A percentile compares a stretch with the other conserved stretches of the same genome.
Evolutionary conservation across 208 protist species (phyloP).

Genomic region (Strigomonas galati): DNA sequence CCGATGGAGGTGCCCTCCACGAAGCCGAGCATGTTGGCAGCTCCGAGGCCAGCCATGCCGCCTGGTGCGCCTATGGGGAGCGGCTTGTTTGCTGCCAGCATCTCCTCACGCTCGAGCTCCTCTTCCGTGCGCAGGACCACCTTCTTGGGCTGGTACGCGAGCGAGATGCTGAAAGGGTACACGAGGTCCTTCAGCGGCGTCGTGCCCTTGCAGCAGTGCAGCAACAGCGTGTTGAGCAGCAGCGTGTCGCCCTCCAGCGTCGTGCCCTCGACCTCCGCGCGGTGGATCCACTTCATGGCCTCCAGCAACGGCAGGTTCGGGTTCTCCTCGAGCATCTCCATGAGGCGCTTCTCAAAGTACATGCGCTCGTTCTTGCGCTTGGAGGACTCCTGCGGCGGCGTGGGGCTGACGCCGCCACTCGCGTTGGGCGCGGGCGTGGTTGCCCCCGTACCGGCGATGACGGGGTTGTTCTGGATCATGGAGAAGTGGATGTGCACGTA

Average conservation of each 20-base stretch:
- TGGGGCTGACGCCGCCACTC: background rate
- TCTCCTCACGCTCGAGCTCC: background rate
- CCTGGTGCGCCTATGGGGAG: background rate
- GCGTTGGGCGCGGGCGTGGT: constrained; percentile 15
- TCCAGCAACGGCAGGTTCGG: constrained; percentile 43
- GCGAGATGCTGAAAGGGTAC: constrained; percentile 39
- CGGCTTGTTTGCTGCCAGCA: background rate
- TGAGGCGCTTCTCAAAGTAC: constrained; percentile 70
- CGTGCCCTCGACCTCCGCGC: constrained; percentile 81
- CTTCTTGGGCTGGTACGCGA: constrained; percentile 36
- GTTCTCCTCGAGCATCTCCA: constrained; percentile 28
- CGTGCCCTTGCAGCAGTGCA: constrained; percentile 61
- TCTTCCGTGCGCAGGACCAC: constrained; percentile 19
- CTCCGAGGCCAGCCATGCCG: background rate
- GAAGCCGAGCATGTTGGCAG: constrained; percentile 40
- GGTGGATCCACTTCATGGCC: constrained; percentile 72
- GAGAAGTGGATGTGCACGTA: constrained; percentile 77
- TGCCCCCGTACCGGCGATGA: constrained; percentile 16
- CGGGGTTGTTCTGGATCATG: constrained; percentile 21
- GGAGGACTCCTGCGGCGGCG: background rate
- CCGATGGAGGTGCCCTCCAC: constrained; percentile 18
- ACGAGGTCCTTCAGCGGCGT: constrained; percentile 43
- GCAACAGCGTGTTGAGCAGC: constrained; percentile 56
- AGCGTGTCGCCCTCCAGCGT: constrained; percentile 61
- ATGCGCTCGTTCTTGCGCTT: constrained; percentile 43